A percentile compares a stretch with the other conserved stretches of the same genome.
Conservation (phyloP, 2,329 filamentous ascomycete species). For the Colletotrichum lupini region DNA sequence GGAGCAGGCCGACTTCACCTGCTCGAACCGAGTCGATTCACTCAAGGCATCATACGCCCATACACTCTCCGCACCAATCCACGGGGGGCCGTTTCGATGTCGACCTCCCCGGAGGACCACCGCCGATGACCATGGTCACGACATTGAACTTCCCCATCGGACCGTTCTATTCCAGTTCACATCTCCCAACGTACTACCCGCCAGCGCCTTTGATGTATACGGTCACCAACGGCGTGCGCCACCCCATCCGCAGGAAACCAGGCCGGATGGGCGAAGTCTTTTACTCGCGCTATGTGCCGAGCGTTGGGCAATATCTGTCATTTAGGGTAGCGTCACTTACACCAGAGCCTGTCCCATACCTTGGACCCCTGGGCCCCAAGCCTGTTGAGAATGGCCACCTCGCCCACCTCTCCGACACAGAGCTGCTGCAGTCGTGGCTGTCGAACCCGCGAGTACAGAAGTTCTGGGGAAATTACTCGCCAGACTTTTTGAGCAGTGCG, state of each 20-base stretch:
- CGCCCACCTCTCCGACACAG: conserved; percentile 59
- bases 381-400: conserved; percentile 54
- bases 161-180: conserved; percentile 84
- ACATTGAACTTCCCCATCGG: conserved; percentile 61
- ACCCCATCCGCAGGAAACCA: conserved; percentile 89
- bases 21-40: conserved; percentile 46
- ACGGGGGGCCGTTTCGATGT: conserved; percentile 37
- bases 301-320: conserved; percentile 84
- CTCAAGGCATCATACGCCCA: conserved; percentile 38
- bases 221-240: conserved; percentile 81
- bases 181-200: conserved; percentile 91
- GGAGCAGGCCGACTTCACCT: conserved; percentile 66
- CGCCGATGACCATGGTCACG: conserved; percentile 47
- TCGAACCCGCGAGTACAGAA: conserved; percentile 82
- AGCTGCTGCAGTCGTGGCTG: conserved; percentile 87
- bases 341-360: conserved; percentile 70
- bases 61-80: conserved; percentile 43
- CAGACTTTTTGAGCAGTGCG: conserved; percentile 74
- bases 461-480: conserved; percentile 82
- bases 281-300: conserved; percentile 88
- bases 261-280: conserved; percentile 91
- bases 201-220: conserved; percentile 85
- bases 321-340: conserved; percentile 86
- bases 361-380: conserved; percentile 64
- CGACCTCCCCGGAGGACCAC: conserved; percentile 53